These are phyloP conservation scores for Prunus mume DNA, from an alignment of 306 rosid species.

Conservation along the genomic window DNA sequence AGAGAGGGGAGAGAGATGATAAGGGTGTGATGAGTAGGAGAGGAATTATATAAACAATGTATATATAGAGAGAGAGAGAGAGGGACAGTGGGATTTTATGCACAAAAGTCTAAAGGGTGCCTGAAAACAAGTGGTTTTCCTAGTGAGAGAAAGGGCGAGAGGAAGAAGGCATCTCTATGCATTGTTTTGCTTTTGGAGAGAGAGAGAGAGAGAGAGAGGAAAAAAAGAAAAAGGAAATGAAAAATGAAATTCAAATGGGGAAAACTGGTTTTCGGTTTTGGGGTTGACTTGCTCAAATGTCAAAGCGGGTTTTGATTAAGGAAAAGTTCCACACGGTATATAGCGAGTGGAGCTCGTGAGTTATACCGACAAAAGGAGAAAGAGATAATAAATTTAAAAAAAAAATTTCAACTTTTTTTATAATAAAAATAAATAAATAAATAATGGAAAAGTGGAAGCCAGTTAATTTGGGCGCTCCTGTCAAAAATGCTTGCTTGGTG, in stretches of 20 bases:
- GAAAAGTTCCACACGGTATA: slow-evolving; percentile 41
- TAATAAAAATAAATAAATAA: no score
- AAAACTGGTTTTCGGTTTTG: slow-evolving; percentile 20
- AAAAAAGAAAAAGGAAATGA: background rate
- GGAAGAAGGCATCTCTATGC: slow-evolving; percentile 52
- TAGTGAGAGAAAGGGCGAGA: slow-evolving; percentile 16
- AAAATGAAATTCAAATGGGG: background rate
- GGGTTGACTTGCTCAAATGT: slow-evolving; percentile 42
- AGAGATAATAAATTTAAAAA: background rate
- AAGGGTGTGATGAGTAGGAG: slow-evolving; percentile 41
- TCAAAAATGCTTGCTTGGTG: background rate
- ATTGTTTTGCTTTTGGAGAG: background rate
- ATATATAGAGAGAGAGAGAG: slow-evolving; percentile 18
- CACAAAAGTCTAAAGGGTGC: background rate
- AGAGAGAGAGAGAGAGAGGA: no score
- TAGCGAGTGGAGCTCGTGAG: slow-evolving; percentile 37
- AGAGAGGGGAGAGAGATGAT: slow-evolving; percentile 1
- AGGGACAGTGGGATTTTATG: background rate
- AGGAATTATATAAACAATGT: slow-evolving; percentile 31
- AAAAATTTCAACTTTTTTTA: background rate
- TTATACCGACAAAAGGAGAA: slow-evolving; percentile 44
- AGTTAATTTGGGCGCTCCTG: slow-evolving; percentile 22
- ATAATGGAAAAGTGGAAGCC: slow-evolving; percentile 5
- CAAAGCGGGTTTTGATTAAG: slow-evolving; percentile 39
- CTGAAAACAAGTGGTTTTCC: slow-evolving; percentile 5